Percentiles rank a stretch among this genome's conserved stretches.
phyloP scores from a whole-genome alignment of 106 monocot genomes.

The Xerophyta viscosa region DNA sequence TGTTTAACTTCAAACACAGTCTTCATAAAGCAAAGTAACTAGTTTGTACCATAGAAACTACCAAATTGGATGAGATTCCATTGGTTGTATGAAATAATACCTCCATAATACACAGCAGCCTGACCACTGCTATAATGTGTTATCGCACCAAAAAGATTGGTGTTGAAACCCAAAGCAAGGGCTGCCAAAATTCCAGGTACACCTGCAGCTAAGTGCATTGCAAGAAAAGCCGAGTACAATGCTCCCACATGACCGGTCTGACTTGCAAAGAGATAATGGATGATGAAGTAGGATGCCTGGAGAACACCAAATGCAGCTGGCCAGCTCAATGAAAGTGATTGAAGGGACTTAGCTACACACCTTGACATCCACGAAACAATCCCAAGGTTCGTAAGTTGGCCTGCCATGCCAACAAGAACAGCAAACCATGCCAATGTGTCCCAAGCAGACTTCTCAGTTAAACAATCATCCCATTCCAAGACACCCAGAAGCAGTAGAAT shows the following conservation, averaged over 20 bases:
- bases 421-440: constrained; percentile 38
- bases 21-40: too few species aligned
- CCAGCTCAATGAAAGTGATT: constrained; percentile 2
- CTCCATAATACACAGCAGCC: constrained; percentile 39
- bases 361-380: constrained; percentile 19
- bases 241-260: constrained; percentile 21
- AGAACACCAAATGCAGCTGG: constrained; percentile 23
- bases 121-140: constrained; percentile 43
- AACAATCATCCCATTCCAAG: constrained; percentile 30
- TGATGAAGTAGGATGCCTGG: constrained; percentile 29
- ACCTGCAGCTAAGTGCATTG: constrained; percentile 33
- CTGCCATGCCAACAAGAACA: constrained; percentile 30
- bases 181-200: constrained; percentile 27
- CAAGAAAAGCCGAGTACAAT: constrained; percentile 34
- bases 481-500: constrained; percentile 30
- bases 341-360: constrained; percentile 23
- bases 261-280: constrained; percentile 20
- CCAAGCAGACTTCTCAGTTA: constrained; percentile 36
- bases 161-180: constrained; percentile 31
- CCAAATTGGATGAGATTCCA: not conserved
- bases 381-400: constrained; percentile 15
- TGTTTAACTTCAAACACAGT: too few species aligned
- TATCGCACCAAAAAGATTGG: constrained; percentile 36
- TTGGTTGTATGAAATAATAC: constrained; percentile 1
- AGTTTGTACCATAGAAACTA: not conserved